A percentile compares a stretch with the other conserved stretches of the same genome.
phyloP scores from a whole-genome alignment of 345 rosid species.

The Lepidium sativum region DNA sequence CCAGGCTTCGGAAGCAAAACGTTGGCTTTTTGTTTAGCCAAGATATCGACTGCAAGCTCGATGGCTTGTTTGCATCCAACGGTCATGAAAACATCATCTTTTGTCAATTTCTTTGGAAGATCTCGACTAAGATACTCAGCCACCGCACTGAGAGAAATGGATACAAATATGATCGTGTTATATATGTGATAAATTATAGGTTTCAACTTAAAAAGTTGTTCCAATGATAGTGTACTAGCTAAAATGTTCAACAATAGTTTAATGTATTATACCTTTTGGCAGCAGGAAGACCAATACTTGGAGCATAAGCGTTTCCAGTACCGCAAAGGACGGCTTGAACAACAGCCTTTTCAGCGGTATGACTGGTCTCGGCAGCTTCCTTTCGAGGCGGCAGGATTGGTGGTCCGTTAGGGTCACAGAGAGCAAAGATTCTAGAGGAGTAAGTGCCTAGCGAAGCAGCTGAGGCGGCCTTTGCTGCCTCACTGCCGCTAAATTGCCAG shows the following conservation, averaged over 20 bases:
- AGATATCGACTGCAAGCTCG: conserved; percentile 29
- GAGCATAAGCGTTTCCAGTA: conserved; percentile 38
- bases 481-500: conserved; percentile 26
- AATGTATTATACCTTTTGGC: conserved; percentile 35
- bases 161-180: neutral
- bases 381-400: conserved; percentile 33
- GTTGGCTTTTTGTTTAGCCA: conserved; percentile 42
- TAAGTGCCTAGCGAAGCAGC: conserved; percentile 25
- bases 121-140: conserved; percentile 36
- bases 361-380: conserved; percentile 45
- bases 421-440: conserved; percentile 17
- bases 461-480: conserved; percentile 10
- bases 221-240: too few species aligned
- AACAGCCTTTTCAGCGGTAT: conserved; percentile 46
- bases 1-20: conserved; percentile 28
- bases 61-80: conserved; percentile 47
- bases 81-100: conserved; percentile 44
- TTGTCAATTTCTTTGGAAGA: conserved; percentile 34
- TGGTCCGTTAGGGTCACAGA: conserved; percentile 24
- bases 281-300: conserved; percentile 33
- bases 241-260: neutral
- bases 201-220: too few species aligned
- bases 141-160: conserved; percentile 26
- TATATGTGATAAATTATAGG: too few species aligned
- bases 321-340: conserved; percentile 32